Conservation (phyloP, 345 rosid species). For the Passiflora organensis region DNA sequence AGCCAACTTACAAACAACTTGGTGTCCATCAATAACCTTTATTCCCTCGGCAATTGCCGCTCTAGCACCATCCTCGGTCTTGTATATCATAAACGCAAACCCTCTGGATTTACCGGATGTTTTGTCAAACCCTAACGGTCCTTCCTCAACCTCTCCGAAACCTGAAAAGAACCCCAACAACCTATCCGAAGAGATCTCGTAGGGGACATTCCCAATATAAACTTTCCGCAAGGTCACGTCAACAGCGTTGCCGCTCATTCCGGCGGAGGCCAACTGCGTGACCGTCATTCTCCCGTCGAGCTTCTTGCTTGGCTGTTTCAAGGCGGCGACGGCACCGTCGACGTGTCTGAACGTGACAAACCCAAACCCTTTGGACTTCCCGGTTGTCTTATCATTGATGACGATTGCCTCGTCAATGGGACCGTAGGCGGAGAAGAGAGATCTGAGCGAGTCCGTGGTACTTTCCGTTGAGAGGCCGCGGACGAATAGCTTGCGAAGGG, state of each 20-base stretch:
- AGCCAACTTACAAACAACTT: conserved; percentile 29
- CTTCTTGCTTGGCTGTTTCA: conserved; percentile 36
- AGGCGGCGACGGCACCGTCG: conserved; percentile 23
- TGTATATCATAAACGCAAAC: conserved; percentile 39
- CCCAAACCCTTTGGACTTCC: conserved; percentile 31
- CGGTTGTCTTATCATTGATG: conserved; percentile 27
- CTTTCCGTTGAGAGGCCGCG: conserved; percentile 23
- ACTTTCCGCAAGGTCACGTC: conserved; percentile 34
- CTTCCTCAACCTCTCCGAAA: conserved; percentile 45
- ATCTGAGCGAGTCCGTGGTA: conserved; percentile 21
- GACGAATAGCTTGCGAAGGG: conserved; percentile 25
- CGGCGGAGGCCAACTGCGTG: conserved; percentile 30
- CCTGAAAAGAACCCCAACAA: conserved; percentile 25
- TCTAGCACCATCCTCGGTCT: conserved; percentile 37
- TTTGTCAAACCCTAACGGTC: conserved; percentile 45
- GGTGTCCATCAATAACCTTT: conserved; percentile 39
- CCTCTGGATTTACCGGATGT: conserved; percentile 38
- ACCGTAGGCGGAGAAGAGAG: conserved; percentile 22
- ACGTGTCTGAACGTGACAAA: conserved; percentile 25
- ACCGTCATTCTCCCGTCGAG: conserved; percentile 37
- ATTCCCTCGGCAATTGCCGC: conserved; percentile 33
- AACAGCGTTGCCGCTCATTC: conserved; percentile 5
- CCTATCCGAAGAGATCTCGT: conserved; percentile 28
- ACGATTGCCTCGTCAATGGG: conserved; percentile 31
- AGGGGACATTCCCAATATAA: conserved; percentile 37